Base-by-base conservation (phyloP, 2,329 filamentous ascomycete genomes). In the Delphinella strobiligena region DNA sequence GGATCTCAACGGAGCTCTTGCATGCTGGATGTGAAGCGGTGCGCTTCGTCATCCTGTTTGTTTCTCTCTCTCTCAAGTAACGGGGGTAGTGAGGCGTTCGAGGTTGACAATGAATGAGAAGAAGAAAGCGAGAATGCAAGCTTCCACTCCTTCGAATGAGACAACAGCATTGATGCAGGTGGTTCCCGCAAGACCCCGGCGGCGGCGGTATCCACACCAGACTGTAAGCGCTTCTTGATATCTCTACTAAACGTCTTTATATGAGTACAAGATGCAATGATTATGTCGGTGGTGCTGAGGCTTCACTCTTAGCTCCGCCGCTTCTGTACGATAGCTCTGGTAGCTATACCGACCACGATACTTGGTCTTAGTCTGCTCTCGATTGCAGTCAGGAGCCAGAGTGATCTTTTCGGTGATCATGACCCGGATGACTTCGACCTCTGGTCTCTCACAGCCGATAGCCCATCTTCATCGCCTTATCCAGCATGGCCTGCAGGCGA, bases 161-260 rank as follows among this genome's bases (percentile, higher is more conserved):
- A 67, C 65, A 41, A 82, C 78, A 37, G 80, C 81, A 42, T 68
- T 86, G 50, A 71, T 85, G 45, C 68, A 76, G 51, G 77, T 72
- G 37, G 73, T 83, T 43, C 69, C 55, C 14, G 65, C 79, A 49
- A 67, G 66, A 19, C 41, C 41, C 10, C 44, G 40, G 15, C 41
- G 44, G 16, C 54, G 58, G 41, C 58, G 61, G 34, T 64, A 64
- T 42, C 55, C 58, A 5, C 75, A 81, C 49, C 67, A 72, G 47
- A 71, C 69, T 19, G 45, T 47, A 31, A 40, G 45, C 34, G 24
- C n/a, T n/a, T n/a, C 29, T 30, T 18, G 14, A 9, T 5, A 12
- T 15, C 12, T 15, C 5, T 7, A 18, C 14, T n/a, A 5, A 18
- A 17, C 9, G 14, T 19, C 7, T 11, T 9, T 12, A 37, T 19